A percentile compares a stretch with the other conserved stretches of the same genome.
phyloP scores from a whole-genome alignment of 2,329 filamentous ascomycete species.

The Lachnellula suecica region DNA sequence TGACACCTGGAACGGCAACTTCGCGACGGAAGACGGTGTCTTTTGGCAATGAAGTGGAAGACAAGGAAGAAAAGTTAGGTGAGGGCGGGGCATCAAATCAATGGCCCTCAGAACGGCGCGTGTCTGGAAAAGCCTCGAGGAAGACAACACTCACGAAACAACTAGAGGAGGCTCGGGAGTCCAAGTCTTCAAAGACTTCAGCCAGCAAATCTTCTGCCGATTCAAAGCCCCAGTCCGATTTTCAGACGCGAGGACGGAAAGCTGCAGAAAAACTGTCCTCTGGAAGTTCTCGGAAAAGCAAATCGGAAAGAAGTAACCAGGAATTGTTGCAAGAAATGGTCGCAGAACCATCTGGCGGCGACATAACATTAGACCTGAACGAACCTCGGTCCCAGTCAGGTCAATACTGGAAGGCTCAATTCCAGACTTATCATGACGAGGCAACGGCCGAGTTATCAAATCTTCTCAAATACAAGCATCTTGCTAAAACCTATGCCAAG shows the following conservation, averaged over 20 bases:
- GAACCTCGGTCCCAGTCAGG: slow-evolving; percentile 75
- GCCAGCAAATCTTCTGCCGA: slow-evolving; percentile 1
- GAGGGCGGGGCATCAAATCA: not conserved
- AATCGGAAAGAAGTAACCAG: slow-evolving; percentile 11
- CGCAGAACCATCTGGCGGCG: slow-evolving; percentile 50
- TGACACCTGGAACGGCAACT: slow-evolving; percentile 63
- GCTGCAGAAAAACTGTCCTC: not conserved
- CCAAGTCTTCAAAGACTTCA: slow-evolving; percentile 16
- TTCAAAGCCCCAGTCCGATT: not conserved
- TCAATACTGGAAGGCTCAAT: slow-evolving; percentile 78
- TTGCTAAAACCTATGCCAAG: slow-evolving; percentile 76
- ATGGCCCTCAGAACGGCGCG: not conserved
- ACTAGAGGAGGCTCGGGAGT: slow-evolving; percentile 43
- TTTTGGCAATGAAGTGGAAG: slow-evolving; percentile 55
- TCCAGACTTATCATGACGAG: slow-evolving; percentile 70
- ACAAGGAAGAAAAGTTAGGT: slow-evolving; percentile 20
- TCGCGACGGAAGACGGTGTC: slow-evolving; percentile 64
- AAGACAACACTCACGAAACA: slow-evolving; percentile 44
- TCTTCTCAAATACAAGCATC: slow-evolving; percentile 75
- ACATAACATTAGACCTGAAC: slow-evolving; percentile 69
- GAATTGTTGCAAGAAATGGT: slow-evolving; percentile 14
- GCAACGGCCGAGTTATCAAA: slow-evolving; percentile 74
- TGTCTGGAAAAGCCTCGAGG: no score
- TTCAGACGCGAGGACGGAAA: not conserved
- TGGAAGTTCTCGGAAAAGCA: not conserved